Base-by-base conservation (phyloP, 2,329 filamentous ascomycete species). In the Fusarium sacchari region DNA sequence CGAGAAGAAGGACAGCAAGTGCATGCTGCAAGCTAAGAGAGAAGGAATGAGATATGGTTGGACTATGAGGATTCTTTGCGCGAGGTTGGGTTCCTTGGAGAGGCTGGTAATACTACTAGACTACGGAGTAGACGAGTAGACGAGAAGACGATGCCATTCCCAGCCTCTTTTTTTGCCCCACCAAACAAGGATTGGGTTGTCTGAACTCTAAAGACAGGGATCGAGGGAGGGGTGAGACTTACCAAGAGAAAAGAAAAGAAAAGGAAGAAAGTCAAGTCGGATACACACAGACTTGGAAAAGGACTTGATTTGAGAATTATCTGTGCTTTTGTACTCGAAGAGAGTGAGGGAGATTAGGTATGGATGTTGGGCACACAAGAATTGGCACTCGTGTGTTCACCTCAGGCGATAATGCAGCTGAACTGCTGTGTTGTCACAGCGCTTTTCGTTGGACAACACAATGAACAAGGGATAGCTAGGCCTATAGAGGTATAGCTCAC, bases 41-140 rank as follows among this genome's bases (percentile, higher is more conserved):
- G 62, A 64, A 64, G 60, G 60, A 68, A 69, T 75, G 76, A 79
- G 77, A 81, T 80, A 81, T 81, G 77, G 78, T 79, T 80, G 79
- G 80, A 73, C 73, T 79, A 76, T 71, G 69, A 76, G 69, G 74
- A 57, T 44, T 64, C 66, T 68, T 71, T 64, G 57, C 60, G 60
- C 64, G 77, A 79, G 80, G 80, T 71, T 81, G 80, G 77, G 68
- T 69, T 67, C 60, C 39, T 55, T 73, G 71, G 64, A 56, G 63
- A 75, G 76, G 76, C 70, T 73, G 77, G 76, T 66, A 56, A 71
- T 55, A 58, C 64, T 52, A n/a, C n/a, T n/a, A n/a, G n/a, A n/a
- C n/a, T n/a, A n/a, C n/a, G n/a, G 44, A 28, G 24, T 28, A 46
- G 43, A 46, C 43, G 43, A 22, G 20, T 49, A 49, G 63, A 32